Evolutionary conservation across 805 yeast species (phyloP).

Genomic region (Wickerhamiella occidentalis): DNA sequence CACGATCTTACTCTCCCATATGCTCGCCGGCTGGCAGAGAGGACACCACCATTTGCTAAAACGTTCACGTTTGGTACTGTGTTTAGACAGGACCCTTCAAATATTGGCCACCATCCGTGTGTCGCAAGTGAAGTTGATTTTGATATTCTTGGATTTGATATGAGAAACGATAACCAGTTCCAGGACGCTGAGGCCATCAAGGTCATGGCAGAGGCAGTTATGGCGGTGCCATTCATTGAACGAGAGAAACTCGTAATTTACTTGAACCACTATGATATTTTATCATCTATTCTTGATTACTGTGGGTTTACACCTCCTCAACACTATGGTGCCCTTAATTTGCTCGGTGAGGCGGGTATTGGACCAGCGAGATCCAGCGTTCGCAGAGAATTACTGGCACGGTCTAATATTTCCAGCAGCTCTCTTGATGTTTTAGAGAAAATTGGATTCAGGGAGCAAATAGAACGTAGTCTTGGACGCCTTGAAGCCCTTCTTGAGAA

Average conservation of each 20-base stretch:
- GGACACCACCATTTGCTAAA: conserved; percentile 43
- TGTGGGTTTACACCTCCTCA: conserved; percentile 72
- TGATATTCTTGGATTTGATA: conserved; percentile 49
- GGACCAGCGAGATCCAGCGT: conserved; percentile 54
- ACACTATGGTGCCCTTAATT: conserved; percentile 50
- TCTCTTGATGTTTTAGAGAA: conserved; percentile 67
- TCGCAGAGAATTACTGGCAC: conserved; percentile 42
- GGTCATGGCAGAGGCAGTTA: conserved; percentile 62
- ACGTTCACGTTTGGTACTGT: conserved; percentile 69
- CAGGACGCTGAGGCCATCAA: conserved; percentile 85
- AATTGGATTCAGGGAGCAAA: conserved; percentile 63
- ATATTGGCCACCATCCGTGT: conserved; percentile 57
- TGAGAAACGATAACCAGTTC: conserved; percentile 30
- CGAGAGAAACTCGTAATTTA: conserved; percentile 45
- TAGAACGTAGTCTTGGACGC: conserved; percentile 50
- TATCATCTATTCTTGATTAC: conserved; percentile 66
- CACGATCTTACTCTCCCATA: conserved; percentile 82
- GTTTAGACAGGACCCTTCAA: conserved; percentile 36
- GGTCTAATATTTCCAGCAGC: conserved; percentile 67
- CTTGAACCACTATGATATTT: conserved; percentile 68
- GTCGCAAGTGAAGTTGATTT: conserved; percentile 75
- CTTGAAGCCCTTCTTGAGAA: conserved; percentile 53
- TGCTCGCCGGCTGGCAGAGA: conserved; percentile 70
- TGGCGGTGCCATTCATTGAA: conserved; percentile 54
- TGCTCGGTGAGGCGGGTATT: conserved; percentile 65